A percentile compares a stretch with the other conserved stretches of the same genome.
Evolutionary conservation across 2,329 filamentous ascomycete genomes (phyloP).

Genomic region (Colletotrichum lupini): DNA sequence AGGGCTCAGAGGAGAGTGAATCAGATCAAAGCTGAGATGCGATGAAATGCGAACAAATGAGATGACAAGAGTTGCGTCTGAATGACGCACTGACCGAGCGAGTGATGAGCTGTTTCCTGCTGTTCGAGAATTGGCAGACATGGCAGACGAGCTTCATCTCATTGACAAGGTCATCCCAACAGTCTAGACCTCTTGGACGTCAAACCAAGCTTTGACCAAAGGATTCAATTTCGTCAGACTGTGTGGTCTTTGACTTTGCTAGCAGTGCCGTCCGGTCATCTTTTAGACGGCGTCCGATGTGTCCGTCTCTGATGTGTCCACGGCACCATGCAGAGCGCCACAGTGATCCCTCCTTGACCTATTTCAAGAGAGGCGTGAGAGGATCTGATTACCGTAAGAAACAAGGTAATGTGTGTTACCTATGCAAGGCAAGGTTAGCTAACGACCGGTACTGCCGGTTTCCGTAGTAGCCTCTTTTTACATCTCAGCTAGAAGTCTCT

Average conservation of each 20-base stretch:
- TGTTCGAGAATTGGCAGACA: background rate
- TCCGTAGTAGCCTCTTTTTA: background rate
- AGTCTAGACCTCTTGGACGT: background rate
- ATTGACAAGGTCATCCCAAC: background rate
- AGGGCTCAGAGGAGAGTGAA: background rate
- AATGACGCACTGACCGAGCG: slow-evolving; percentile 1
- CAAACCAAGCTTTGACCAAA: slow-evolving; percentile 16
- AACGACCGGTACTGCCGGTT: background rate
- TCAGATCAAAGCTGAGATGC: background rate
- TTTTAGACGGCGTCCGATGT: slow-evolving; percentile 13
- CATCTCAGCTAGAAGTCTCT: background rate
- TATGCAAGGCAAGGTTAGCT: background rate
- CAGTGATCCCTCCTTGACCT: background rate
- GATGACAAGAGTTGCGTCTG: background rate
- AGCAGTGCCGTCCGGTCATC: slow-evolving; percentile 18
- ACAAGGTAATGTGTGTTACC: too few relatives aligned
- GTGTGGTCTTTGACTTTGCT: background rate
- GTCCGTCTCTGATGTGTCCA: slow-evolving; percentile 27
- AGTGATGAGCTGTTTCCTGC: background rate
- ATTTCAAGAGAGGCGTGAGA: background rate
- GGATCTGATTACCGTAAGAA: background rate
- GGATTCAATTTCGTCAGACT: background rate
- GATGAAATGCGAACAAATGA: background rate
- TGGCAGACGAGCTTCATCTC: background rate
- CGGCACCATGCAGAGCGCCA: slow-evolving; percentile 20